Conservation (phyloP, 106 monocot genomes). For the Triglochin maritima region DNA sequence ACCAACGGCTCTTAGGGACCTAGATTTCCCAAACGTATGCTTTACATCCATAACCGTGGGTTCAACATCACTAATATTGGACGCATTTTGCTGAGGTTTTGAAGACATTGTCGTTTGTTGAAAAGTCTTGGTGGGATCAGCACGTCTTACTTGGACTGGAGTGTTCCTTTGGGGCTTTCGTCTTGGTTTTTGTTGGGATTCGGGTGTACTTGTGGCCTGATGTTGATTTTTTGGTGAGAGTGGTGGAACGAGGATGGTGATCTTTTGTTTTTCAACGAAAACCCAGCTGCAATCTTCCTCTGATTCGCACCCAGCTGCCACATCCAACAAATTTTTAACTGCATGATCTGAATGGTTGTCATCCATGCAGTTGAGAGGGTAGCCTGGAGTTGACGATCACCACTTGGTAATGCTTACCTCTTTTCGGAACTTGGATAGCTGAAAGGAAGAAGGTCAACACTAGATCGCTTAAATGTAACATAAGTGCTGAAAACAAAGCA, state of each 20-base stretch:
- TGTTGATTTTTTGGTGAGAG: constrained; percentile 18
- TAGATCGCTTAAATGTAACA: no score
- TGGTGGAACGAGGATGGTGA: constrained; percentile 52
- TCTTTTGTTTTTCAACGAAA: constrained; percentile 53
- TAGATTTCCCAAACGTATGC: not conserved
- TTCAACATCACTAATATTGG: not conserved
- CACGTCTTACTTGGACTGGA: no score
- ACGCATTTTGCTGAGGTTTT: no score
- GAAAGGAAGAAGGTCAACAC: no score
- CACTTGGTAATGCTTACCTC: no score
- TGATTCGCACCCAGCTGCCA: constrained; percentile 12
- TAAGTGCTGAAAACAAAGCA: no score
- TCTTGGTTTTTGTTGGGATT: not conserved
- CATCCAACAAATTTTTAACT: not conserved
- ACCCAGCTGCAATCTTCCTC: constrained; percentile 60
- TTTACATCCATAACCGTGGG: not conserved
- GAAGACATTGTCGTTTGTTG: no score
- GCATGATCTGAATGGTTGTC: not conserved
- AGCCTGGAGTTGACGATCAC: no score
- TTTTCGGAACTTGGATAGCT: no score
- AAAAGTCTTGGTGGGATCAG: no score
- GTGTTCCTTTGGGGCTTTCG: constrained; percentile 2
- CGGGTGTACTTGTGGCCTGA: constrained; percentile 2
- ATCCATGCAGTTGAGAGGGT: not conserved
- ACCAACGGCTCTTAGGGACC: not conserved